Base-by-base conservation (phyloP, 306 rosid species). In the Quercus alba region DNA sequence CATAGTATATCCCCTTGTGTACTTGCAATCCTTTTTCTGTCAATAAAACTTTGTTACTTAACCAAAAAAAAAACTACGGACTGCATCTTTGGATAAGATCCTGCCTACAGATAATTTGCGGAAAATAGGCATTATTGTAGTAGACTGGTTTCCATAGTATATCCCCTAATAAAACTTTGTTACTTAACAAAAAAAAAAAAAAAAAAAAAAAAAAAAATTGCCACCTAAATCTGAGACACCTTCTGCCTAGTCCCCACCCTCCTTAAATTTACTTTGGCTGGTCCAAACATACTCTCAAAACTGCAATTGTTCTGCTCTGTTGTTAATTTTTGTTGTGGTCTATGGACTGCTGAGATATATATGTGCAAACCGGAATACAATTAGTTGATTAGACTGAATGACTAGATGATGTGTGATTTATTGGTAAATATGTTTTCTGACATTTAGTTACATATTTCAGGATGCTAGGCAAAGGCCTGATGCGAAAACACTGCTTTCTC, bases 401-500 rank as follows among this genome's bases (percentile, higher is more conserved):
- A 21, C 69, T 71, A 30, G 58, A n/a, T 66, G 57, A 58, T 79
- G 56, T 71, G 75, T 30, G 44, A 64, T 64, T 64, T 31, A 66
- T 77, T 21, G 20, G 70, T 69, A 49, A 75, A 44, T 78, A 12
- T 83, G 33, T 77, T 76, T 70, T 80, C 28, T 75, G 58, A 56
- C 75, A 23, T 41, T 77, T 77, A 83, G 70, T 84, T 89, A 56
- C 85, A 41, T 78, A 62, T 85, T 73, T 77, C 90, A 95, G 99
- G 99, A 95, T 89, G 94, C 98, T 79, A 91, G 99, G 89, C 98
- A 95, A 82, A 92, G 99, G 74, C 98, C 99, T 75, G 99, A 95
- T 88, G 99, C 99, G 33, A 95, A 95, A 80, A 87, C 98, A 59
- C 84, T 95, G 84, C 89, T 95, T 81, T 93, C 97, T 84, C 97